Conservation (phyloP, 2,329 filamentous ascomycete species). For the Canariomyces notabilis region DNA sequence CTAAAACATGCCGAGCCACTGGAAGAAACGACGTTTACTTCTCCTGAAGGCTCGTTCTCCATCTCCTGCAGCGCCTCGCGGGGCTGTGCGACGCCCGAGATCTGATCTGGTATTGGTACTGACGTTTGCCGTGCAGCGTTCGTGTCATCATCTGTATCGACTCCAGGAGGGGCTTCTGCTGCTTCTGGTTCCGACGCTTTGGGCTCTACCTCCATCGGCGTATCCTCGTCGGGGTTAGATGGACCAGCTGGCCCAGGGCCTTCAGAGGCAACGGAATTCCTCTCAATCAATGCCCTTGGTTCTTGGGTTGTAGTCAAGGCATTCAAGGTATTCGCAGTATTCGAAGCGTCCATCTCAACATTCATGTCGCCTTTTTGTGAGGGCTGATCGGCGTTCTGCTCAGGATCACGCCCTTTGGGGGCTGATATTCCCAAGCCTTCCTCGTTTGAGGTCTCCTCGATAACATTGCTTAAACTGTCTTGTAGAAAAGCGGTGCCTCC, state of each 20-base stretch:
- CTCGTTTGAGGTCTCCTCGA: no score
- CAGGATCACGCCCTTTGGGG: no score
- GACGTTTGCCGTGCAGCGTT: slow-evolving; percentile 23
- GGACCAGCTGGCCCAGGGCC: neutral
- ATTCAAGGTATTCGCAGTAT: neutral
- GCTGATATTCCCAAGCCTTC: no score
- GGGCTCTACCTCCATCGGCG: slow-evolving; percentile 24
- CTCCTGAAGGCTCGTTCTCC: slow-evolving; percentile 31
- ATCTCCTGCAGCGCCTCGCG: slow-evolving; percentile 26
- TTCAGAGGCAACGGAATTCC: neutral
- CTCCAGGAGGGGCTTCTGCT: slow-evolving; percentile 16
- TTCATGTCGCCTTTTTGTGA: neutral
- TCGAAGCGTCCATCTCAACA: neutral
- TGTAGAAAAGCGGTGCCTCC: neutral
- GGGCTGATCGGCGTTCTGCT: neutral
- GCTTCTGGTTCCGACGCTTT: slow-evolving; percentile 20
- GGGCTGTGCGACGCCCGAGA: slow-evolving; percentile 29
- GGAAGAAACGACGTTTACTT: slow-evolving; percentile 39
- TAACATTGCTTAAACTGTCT: neutral
- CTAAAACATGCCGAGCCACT: slow-evolving; percentile 8
- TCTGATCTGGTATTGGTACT: slow-evolving; percentile 26
- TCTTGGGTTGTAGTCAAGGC: neutral
- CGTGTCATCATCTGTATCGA: slow-evolving; percentile 28
- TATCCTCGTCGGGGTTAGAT: slow-evolving; percentile 15
- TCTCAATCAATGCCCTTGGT: neutral